Evolutionary conservation across 768 basidiomycete genomes (phyloP).

Genomic region (Rhodosporidiobolus odoratus): DNA sequence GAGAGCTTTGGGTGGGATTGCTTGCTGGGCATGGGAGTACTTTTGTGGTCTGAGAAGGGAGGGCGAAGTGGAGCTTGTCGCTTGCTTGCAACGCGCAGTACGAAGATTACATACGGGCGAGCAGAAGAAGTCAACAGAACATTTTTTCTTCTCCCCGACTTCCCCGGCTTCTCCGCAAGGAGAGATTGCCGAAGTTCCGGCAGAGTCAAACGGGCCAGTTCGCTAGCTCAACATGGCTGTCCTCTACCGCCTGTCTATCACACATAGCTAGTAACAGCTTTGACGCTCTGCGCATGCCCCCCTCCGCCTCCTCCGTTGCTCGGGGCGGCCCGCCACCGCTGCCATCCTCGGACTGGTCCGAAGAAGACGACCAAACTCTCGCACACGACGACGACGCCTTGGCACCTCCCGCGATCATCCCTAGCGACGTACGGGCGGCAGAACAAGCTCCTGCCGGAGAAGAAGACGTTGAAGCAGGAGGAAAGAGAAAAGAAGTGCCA

Average conservation of each 20-base stretch:
- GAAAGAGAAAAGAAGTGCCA: neutral
- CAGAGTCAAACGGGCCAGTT: too few relatives aligned
- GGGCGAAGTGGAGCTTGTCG: neutral
- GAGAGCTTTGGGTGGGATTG: constrained; percentile 6
- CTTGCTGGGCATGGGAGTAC: neutral
- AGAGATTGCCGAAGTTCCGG: too few relatives aligned
- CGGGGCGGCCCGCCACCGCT: neutral
- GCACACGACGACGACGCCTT: neutral
- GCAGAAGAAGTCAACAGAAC: too few relatives aligned
- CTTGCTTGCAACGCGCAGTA: neutral
- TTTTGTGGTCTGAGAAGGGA: neutral
- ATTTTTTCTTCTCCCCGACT: too few relatives aligned
- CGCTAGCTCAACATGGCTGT: too few relatives aligned
- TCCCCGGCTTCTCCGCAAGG: too few relatives aligned
- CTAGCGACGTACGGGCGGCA: neutral
- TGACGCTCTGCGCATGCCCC: too few relatives aligned
- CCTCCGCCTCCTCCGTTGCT: neutral
- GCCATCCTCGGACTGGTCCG: neutral
- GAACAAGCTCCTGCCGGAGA: neutral
- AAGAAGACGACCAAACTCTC: too few relatives aligned
- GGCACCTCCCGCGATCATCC: neutral
- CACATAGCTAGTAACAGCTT: too few relatives aligned
- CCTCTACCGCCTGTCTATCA: too few relatives aligned
- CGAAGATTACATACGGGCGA: too few relatives aligned
- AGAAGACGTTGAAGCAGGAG: neutral